A percentile compares a stretch with the other conserved stretches of the same genome.
phyloP scores from a whole-genome alignment of 1,284 basidiomycete species.

The Cutaneotrichosporon sp. region DNA sequence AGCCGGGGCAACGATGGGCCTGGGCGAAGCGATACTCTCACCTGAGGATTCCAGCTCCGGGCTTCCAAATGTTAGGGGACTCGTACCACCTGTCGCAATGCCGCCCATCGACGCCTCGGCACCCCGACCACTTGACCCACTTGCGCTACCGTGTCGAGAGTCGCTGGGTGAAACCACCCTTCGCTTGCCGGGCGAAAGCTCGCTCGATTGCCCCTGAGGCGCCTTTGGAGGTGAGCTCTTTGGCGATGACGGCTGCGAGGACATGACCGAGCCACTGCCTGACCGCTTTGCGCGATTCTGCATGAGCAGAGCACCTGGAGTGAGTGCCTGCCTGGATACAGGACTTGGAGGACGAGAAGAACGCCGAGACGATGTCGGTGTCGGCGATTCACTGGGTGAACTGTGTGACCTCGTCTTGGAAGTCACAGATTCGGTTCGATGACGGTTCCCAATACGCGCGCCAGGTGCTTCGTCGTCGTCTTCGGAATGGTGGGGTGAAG shows the following conservation, averaged over 20 bases:
- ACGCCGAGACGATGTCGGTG: conserved; percentile 7
- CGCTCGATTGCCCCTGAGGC: not conserved
- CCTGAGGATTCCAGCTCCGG: conserved; percentile 28
- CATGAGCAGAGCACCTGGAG: conserved; percentile 30
- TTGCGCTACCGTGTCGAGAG: conserved; percentile 15
- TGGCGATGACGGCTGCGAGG: not conserved
- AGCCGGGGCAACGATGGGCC: conserved; percentile 11
- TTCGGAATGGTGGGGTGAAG: not conserved
- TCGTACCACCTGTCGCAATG: conserved; percentile 18
- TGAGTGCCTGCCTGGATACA: conserved; percentile 14
- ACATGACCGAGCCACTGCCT: conserved; percentile 21
- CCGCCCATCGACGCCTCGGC: conserved; percentile 4
- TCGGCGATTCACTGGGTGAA: conserved; percentile 5
- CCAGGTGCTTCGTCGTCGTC: not conserved
- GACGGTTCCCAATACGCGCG: not conserved
- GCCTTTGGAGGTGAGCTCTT: not conserved
- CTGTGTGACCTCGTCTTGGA: not conserved
- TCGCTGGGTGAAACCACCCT: conserved; percentile 19
- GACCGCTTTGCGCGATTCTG: conserved; percentile 27
- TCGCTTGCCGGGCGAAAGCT: not conserved
- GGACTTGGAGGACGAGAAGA: conserved; percentile 34
- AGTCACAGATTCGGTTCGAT: not conserved
- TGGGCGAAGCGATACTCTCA: conserved; percentile 15
- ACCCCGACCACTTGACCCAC: conserved; percentile 21
- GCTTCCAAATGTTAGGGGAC: conserved; percentile 35